Base-by-base conservation (phyloP, 2,329 filamentous ascomycete genomes). In the Botryotinia globosa region DNA sequence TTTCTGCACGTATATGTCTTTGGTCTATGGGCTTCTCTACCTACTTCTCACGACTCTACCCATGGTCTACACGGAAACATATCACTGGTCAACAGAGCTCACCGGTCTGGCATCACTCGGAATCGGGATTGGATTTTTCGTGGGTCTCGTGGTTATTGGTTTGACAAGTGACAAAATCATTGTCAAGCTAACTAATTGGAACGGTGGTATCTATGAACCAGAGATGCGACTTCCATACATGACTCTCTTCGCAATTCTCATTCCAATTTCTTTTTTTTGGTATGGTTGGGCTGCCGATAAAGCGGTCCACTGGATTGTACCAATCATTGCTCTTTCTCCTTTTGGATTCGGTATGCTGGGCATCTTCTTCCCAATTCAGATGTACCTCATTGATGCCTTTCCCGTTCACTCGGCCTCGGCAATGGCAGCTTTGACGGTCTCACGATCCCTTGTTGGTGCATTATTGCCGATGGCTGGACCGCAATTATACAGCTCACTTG, bases 271-370 rank as follows among this genome's bases (percentile, higher is more conserved):
- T 39, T 39, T 90, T 56, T 90, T 90, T 78, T 84, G 85, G 78
- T 90, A 89, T 74, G 88, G 87, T 1, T 90, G 87, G 87, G 85
- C 86, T 0, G 85, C 85, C 0, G 81, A 90, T 61, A 84, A 85
- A 34, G 76, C 83, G 20, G 82, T 86, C 0, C 86, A 88, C 72
- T 90, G 87, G 87, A 84, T 88, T 34, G 85, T 83, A 0, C 86
- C 87, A 1, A 86, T 88, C 51, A 83, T 86, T 4, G 84, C 83
- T 2, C 87, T 85, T 0, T 62, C 84, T 83, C 75, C 84, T 84
- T 1, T 76, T 58, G 85, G 85, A 18, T 81, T 86, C 34, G 85
- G 86, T 2, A 85, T 87, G 72, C 84, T 88, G 25, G 83, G 85
- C 18, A 48, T 70, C 4, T 62, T 62, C 32, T 18, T 68, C 18